These are phyloP conservation scores for Pulveroboletus sp. DNA, from an alignment of 768 basidiomycete species.

Conservation along the genomic window DNA sequence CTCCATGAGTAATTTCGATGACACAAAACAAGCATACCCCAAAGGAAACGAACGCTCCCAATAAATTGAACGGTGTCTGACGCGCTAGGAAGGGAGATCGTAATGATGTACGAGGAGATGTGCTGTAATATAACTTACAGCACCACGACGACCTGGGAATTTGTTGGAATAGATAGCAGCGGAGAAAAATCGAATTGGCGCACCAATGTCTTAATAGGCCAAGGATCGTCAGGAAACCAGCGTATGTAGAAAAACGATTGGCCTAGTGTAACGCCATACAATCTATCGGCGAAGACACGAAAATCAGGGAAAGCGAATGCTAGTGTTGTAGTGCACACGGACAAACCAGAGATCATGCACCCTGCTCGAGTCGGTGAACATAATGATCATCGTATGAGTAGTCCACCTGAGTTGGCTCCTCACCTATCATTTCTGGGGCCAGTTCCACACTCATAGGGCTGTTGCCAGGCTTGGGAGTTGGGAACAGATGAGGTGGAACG, in stretches of 20 bases:
- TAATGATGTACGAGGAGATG: background rate
- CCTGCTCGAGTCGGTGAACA: background rate
- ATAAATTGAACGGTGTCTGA: conserved; percentile 8
- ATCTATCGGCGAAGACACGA: background rate
- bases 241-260: conserved; percentile 4
- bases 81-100: background rate
- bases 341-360: background rate
- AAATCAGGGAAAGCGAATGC: background rate
- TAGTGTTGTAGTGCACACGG: background rate
- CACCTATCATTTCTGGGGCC: conserved; percentile 4
- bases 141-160: conserved; percentile 1
- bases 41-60: background rate
- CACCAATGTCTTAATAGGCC: background rate
- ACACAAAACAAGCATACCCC: conserved; percentile 1
- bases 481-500: no score
- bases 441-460: conserved; percentile 1
- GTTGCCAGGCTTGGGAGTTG: no score
- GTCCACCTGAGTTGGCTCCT: background rate
- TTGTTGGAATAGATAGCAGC: background rate
- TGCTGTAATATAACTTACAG: background rate
- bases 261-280: conserved; percentile 14
- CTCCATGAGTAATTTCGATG: background rate
- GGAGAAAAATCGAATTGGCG: background rate
- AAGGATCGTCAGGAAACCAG: conserved; percentile 12
- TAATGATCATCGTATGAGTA: background rate